Evolutionary conservation across 2,329 filamentous ascomycete genomes (phyloP), one percentile per base, ranked within the genome.

Genomic region (Phaeosphaeriaceae sp.): DNA sequence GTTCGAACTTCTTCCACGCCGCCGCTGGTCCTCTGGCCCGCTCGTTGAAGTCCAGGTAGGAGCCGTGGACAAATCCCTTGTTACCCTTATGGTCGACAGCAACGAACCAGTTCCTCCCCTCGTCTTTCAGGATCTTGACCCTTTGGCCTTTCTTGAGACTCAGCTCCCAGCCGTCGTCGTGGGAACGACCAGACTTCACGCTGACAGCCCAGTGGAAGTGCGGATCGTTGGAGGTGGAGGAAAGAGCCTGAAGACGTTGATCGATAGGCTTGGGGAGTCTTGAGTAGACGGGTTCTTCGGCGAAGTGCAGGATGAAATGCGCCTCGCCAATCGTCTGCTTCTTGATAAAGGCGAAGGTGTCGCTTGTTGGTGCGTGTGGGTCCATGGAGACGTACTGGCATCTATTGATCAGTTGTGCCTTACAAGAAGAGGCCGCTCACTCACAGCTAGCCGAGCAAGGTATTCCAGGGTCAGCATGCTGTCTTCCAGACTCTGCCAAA

Each of bases 281-380:
- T 31, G 54, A 54, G 9, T 70, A 31, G 1, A 60, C 41, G 1
- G 51, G 51, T 17, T 70, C 66, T 17, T 60, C 24, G 17, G 60
- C 60, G 31, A 71, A 65, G 36, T 54, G 61, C 9, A 71, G n/a
- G 36, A 69, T 48, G 40, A 67, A 71, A 1, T 60, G 57, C 1
- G 62, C 48, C 21, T 57, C 40, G 19, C 51, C 66, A 1, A 22
- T 9, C 3, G 44, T 40, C n/a, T 65, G 58, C 27, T 66, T 68
- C 57, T 68, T 73, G 57, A 76, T 57, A 47, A 75, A 70, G 1
- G 51, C 65, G 48, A 72, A 74, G 0, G 62, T 62, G n/a, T 70
- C 66, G 19, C 66, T 65, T 1, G 51, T 52, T 5, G 58, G 22
- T 1, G 63, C 56, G 48, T 75, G 60, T 7, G 70, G 54, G 41